Evolutionary conservation across 306 rosid genomes (phyloP), one percentile per base, ranked within the genome.

Genomic region (Trichosanthes truncata): DNA sequence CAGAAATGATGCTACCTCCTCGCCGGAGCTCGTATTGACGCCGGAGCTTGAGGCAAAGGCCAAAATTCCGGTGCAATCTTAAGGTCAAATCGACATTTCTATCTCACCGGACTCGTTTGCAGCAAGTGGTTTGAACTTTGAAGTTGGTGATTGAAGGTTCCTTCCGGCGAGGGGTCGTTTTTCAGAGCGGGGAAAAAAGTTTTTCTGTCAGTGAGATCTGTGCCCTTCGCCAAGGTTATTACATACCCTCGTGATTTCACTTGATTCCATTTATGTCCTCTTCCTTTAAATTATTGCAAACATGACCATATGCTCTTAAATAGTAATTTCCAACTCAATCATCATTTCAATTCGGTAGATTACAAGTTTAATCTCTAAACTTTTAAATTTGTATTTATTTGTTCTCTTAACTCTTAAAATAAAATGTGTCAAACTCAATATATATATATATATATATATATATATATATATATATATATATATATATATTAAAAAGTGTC

Each of bases 231-330:
- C 21, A 55, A 49, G 23, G 14, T 74, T 49, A 20, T 66, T 21
- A 7, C 9, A 29, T 77, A 78, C 84, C 85, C 87, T 65, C 78
- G 25, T 21, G 55, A 51, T 68, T 84, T 15, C 40, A 15, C 11
- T 49, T 35, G 81, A 75, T 86, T 71, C 66, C 85, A 20, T 14
- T 35, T 20, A 48, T 67, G 57, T 81, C 78, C 84, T 23, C 84
- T 23, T 25, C 18, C 33, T 10, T 25, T 51, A 0, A 31, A 43
- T 73, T 15, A 20, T 31, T 41, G 21, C 55, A 45, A 71, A 1
- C 53, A 6, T 3, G 0, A 43, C 9, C 33, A 9, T 23, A n/a
- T 11, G 31, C 20, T 26, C 76, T 55, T 21, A 45, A 23, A 45
- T 25, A 68, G 52, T 41, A 40, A 68, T 68, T 68, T 68, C 49